Evolutionary conservation across 2,329 filamentous ascomycete species (phyloP).

Genomic region (Lasiodiplodia gonubiensis): DNA sequence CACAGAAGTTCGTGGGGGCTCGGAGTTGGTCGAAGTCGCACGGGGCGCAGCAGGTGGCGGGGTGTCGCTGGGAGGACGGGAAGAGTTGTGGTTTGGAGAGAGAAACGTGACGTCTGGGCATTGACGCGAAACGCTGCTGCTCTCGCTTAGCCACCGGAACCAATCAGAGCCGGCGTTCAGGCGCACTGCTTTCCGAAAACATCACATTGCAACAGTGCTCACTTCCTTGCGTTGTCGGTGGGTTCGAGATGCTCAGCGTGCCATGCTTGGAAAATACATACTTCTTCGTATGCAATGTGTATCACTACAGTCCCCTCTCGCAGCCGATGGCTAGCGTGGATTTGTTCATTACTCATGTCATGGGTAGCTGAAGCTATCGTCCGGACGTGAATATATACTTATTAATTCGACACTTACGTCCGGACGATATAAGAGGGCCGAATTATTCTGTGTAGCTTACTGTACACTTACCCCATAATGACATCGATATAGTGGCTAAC

Average conservation of each 20-base stretch:
- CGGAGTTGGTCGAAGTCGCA: background rate
- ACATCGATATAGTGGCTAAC: too few relatives aligned
- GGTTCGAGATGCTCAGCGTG: background rate
- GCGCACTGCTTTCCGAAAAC: slow-evolving; percentile 9
- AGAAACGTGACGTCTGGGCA: slow-evolving; percentile 10
- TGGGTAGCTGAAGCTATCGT: too few relatives aligned
- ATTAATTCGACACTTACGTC: too few relatives aligned
- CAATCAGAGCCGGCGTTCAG: slow-evolving; percentile 6
- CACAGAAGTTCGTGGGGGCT: background rate
- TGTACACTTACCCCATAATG: too few relatives aligned
- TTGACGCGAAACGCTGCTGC: slow-evolving; percentile 4
- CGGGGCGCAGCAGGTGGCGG: slow-evolving; percentile 1
- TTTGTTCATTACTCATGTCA: too few relatives aligned
- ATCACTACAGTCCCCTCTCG: too few relatives aligned
- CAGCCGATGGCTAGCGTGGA: too few relatives aligned
- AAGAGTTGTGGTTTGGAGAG: background rate
- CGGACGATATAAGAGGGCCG: too few relatives aligned
- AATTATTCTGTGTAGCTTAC: too few relatives aligned
- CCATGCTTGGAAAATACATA: background rate
- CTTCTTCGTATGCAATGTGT: too few relatives aligned
- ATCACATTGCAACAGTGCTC: background rate
- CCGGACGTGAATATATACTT: too few relatives aligned
- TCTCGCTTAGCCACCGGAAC: slow-evolving; percentile 13
- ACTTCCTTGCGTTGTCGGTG: background rate
- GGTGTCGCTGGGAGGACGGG: slow-evolving; percentile 4